Evolutionary conservation across 164 flowering plant species (phyloP), one percentile per base, ranked within the genome.

Genomic region (Macadamia integrifolia): DNA sequence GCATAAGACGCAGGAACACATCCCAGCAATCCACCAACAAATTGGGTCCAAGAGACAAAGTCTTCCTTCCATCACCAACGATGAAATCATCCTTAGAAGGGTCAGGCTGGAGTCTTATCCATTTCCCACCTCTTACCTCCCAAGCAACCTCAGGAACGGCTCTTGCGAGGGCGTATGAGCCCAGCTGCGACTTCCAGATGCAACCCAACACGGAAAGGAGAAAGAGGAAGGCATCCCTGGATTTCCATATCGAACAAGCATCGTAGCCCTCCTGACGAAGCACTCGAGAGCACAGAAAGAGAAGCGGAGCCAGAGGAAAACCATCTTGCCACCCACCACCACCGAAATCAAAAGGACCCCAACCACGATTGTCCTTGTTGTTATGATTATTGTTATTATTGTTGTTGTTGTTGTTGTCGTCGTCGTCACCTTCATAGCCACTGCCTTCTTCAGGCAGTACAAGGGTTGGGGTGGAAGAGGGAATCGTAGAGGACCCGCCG

Each of bases 101-200:
- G 74, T 87, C 83, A 14, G 85, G 80, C 30, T 84, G 61, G 11
- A 91, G 82, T 74, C 66, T 80, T 0, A 58, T 78, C 86, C 86
- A 74, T 74, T 79, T 86, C 56, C 94, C 86, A 56, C 94, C 90
- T 69, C 73, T 87, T 23, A 91, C 88, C 75, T 91, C 96, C 89
- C 87, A 91, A 18, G 87, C 80, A 9, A 31, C 73, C 14, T 62
- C 82, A 7, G 46, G 40, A 58, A 49, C 59, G 8, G 65, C 62
- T 67, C 50, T 76, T 17, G 87, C 87, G 10, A 80, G 44, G 17
- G 92, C 90, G 6, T 71, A 48, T 9, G 69, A 68, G 6, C 18
- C 18, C 66, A 73, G 18, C 7, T 68, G 73, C 12, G 71, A 70
- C 12, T 64, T 59, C 63, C 63, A 74, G 56, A 76, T 64, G 71